Base-by-base conservation (phyloP, 2,329 filamentous ascomycete genomes). In the Penicillium sp. region DNA sequence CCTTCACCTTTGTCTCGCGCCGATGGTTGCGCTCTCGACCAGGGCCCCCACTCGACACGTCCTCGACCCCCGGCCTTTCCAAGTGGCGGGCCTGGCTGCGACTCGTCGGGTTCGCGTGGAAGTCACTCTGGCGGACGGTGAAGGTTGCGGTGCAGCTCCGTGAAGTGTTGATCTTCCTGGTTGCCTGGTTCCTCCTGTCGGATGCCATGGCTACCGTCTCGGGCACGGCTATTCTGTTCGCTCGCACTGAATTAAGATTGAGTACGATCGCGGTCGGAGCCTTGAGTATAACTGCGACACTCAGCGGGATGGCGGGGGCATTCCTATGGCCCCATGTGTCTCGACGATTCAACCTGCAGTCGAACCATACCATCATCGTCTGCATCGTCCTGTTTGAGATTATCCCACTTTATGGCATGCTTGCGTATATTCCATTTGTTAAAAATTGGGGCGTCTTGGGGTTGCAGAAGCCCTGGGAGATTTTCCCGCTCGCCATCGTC, bases 121-220 rank as follows among this genome's bases (percentile, higher is more conserved):
- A 80, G 49, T 89, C 87, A 1, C 77, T 95, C 0, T 90, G 84
- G 63, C 81, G 83, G 44, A 95, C 91, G 0, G 71, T 91, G 12
- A 80, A 81, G 57, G 78, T 91, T 24, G 90, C 89, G 1, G 78
- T 82, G 1, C 76, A 80, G 1, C 67, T 95, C 0, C 84, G 84
- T 38, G 83, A 95, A 57, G 82, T 95, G 0, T 76, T 92, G 7
- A 77, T 95, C 0, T 95, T 95, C 58, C 78, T 96, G 0, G 81
- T 79, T 2, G 89, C 88, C 1, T 96, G 91, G 91, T 95, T 96
- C 67, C 77, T 96, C 33, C 78, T 96, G 1, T 93, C 88, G 0
- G 91, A 96, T 63, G 89, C 88, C 28, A 87, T 95, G 53, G 91
- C 91, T 4, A 96, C 91, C 0, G 91, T 93, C 0, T 91, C 87